Percentiles rank a stretch among this genome's conserved stretches.
phyloP scores from a whole-genome alignment of 768 basidiomycete species.

The Boletus fagicola region DNA sequence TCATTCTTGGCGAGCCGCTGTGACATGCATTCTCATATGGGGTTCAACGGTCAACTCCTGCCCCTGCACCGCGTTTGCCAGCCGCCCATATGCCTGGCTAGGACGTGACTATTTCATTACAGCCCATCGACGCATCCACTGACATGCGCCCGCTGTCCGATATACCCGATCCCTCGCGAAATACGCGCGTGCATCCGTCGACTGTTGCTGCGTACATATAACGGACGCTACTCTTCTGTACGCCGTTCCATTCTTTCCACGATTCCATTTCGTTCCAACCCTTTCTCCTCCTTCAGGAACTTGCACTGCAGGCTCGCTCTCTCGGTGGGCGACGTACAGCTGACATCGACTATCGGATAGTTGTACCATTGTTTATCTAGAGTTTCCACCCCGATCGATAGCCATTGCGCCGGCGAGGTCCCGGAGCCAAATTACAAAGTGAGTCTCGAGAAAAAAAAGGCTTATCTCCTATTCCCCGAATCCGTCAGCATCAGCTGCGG shows the following conservation, averaged over 20 bases:
- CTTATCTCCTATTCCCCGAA: conserved; percentile 9
- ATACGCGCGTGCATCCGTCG: conserved; percentile 12
- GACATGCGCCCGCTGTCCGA: conserved; percentile 10
- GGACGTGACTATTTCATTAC: conserved; percentile 6
- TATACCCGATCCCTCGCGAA: conserved; percentile 15
- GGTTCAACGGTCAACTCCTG: conserved; percentile 18
- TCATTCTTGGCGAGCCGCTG: conserved; percentile 16
- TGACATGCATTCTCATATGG: conserved; percentile 14
- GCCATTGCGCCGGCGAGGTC: background rate
- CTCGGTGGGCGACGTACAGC: conserved; percentile 1
- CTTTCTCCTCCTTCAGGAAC: background rate
- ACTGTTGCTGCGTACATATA: conserved; percentile 23
- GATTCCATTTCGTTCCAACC: conserved; percentile 5
- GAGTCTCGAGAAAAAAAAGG: conserved; percentile 4
- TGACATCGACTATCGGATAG: conserved; percentile 2
- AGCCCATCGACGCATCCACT: conserved; percentile 5
- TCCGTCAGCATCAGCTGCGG: conserved; percentile 19
- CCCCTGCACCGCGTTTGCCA: conserved; percentile 16
- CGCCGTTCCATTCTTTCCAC: conserved; percentile 13
- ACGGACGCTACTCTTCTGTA: conserved; percentile 9
- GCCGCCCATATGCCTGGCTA: conserved; percentile 11
- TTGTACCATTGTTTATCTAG: background rate
- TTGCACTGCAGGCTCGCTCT: background rate
- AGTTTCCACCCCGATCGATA: conserved; percentile 6
- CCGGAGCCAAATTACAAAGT: conserved; percentile 10